Evolutionary conservation across 2,329 filamentous ascomycete genomes (phyloP).

Genomic region (Cladophialophora exuberans): DNA sequence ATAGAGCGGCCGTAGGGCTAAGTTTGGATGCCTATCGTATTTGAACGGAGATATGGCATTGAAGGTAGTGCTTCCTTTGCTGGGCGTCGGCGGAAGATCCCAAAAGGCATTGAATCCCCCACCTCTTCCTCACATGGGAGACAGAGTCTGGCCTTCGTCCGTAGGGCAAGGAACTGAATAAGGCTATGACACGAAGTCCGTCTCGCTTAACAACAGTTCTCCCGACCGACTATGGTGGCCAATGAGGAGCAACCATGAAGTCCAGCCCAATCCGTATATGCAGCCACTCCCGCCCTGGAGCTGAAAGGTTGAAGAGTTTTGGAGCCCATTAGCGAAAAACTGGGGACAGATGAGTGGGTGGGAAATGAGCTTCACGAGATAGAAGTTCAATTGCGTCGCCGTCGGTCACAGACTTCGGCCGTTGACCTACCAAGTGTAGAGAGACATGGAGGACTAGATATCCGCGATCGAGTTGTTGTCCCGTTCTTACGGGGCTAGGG

Average conservation of each 20-base stretch:
- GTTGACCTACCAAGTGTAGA: not conserved
- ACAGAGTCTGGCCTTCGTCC: not conserved
- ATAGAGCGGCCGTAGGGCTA: not conserved
- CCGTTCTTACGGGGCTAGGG: not conserved
- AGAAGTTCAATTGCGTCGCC: not conserved
- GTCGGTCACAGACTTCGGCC: not conserved
- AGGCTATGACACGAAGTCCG: not conserved
- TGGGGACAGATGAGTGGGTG: not conserved
- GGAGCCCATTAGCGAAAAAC: not conserved
- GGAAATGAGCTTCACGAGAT: not conserved
- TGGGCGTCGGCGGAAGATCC: too few relatives aligned
- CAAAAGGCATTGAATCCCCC: too few relatives aligned
- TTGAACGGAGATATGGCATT: too few relatives aligned
- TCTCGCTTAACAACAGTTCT: not conserved
- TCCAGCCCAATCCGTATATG: constrained; percentile 14
- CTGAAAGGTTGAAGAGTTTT: constrained; percentile 7
- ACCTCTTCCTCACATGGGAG: not conserved
- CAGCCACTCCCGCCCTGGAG: constrained; percentile 15
- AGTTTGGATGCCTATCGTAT: not conserved
- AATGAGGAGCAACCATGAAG: not conserved
- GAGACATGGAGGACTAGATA: not conserved
- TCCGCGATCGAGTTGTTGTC: not conserved
- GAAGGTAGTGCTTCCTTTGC: too few relatives aligned
- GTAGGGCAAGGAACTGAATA: not conserved
- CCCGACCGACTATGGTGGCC: not conserved